A percentile compares a stretch with the other conserved stretches of the same genome.
Evolutionary conservation across 805 yeast species (phyloP).

Genomic region (Lipomyces yamanashiensis): DNA sequence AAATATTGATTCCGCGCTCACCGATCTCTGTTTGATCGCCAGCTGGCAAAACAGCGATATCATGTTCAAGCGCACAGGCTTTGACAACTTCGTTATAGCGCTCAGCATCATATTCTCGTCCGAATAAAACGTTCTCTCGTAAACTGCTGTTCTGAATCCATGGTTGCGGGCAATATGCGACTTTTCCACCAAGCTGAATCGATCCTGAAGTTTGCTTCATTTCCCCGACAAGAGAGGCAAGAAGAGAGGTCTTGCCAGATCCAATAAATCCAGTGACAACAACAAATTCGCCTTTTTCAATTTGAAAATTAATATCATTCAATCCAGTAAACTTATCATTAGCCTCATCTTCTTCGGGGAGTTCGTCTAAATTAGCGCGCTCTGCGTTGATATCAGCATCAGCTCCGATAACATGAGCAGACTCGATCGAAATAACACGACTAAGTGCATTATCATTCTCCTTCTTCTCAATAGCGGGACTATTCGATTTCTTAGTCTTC

Average conservation of each 20-base stretch:
- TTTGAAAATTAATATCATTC: conserved; percentile 55
- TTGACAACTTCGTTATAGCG: conserved; percentile 60
- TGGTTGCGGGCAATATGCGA: conserved; percentile 65
- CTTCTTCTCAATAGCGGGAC: conserved; percentile 28
- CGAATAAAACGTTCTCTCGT: conserved; percentile 74
- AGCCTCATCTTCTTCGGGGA: conserved; percentile 19
- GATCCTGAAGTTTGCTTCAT: conserved; percentile 63
- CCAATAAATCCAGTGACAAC: conserved; percentile 83
- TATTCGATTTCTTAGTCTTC: conserved; percentile 4
- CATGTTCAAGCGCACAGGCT: conserved; percentile 70
- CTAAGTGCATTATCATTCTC: conserved; percentile 27
- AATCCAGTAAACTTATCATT: conserved; percentile 38
- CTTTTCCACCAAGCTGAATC: conserved; percentile 58
- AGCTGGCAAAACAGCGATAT: conserved; percentile 67
- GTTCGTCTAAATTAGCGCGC: conserved; percentile 40
- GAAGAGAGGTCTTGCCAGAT: conserved; percentile 76
- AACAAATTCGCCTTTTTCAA: conserved; percentile 70
- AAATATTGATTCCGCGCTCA: conserved; percentile 83
- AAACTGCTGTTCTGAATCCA: conserved; percentile 87
- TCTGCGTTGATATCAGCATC: conserved; percentile 10
- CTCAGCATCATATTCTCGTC: conserved; percentile 55
- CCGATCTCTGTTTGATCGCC: conserved; percentile 87
- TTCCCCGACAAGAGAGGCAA: conserved; percentile 72
- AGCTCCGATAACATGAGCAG: conserved; percentile 13
- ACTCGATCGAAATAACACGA: conserved; percentile 41